These are phyloP conservation scores for Penicillium desertorum DNA, from an alignment of 495 filamentous ascomycete species.

Conservation along the genomic window DNA sequence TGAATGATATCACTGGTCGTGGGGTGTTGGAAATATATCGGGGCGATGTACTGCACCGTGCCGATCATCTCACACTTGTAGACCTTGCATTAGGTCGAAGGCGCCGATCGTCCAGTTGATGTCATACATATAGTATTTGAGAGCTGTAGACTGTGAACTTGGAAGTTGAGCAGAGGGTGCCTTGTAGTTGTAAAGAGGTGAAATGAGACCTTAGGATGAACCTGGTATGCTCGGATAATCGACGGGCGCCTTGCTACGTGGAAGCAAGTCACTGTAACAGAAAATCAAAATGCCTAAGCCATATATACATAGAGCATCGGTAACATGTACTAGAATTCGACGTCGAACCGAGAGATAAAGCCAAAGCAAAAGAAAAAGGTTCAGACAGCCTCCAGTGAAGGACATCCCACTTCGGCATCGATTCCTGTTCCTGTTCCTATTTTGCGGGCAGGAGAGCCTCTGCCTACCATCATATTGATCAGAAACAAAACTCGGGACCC, in stretches of 20 bases:
- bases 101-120: slow-evolving; percentile 1
- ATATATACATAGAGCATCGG: slow-evolving; percentile 6
- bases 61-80: neutral
- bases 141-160: neutral
- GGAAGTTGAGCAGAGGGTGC: neutral
- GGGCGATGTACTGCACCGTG: neutral
- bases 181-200: neutral
- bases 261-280: slow-evolving; percentile 1
- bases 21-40: neutral
- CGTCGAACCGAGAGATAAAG: neutral
- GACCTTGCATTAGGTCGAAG: neutral
- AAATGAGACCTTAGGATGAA: neutral
- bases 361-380: neutral
- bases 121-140: neutral
- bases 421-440: neutral
- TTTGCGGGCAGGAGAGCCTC: slow-evolving; percentile 1
- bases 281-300: slow-evolving; percentile 5
- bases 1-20: slow-evolving; percentile 1
- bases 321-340: slow-evolving; percentile 7
- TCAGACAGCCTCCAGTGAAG: neutral
- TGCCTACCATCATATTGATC: neutral
- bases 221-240: neutral
- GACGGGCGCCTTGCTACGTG: neutral
- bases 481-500: neutral
- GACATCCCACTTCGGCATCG: neutral